Evolutionary conservation across 2,329 filamentous ascomycete genomes (phyloP).

Genomic region (Aspergillus puulaauensis): DNA sequence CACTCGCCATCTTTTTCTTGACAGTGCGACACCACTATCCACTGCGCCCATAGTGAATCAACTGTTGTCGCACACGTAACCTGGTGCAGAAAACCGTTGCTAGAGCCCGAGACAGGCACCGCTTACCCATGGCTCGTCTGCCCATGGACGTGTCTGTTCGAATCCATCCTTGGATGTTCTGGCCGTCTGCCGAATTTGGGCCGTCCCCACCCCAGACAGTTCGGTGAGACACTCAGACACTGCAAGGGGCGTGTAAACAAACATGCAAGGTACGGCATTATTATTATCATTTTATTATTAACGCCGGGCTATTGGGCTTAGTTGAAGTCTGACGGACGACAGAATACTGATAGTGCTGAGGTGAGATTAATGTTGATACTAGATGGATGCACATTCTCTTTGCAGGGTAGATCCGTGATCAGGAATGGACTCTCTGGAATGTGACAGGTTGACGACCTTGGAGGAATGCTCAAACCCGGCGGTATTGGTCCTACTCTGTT

Average conservation of each 20-base stretch:
- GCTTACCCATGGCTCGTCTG: background rate
- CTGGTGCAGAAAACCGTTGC: background rate
- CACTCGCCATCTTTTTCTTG: background rate
- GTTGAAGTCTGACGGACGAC: background rate
- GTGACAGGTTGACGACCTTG: background rate
- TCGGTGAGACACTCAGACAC: background rate
- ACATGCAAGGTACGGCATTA: slow-evolving; percentile 7
- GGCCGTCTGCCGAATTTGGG: background rate
- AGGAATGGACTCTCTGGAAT: background rate
- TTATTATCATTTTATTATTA: background rate
- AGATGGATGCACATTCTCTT: no score
- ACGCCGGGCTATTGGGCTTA: background rate
- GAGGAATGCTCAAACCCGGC: background rate
- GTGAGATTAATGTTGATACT: background rate
- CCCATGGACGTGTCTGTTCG: background rate
- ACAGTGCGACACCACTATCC: background rate
- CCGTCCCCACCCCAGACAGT: background rate
- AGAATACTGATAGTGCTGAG: background rate
- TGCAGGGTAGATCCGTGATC: background rate
- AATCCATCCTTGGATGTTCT: background rate
- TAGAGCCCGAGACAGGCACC: background rate
- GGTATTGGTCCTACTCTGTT: no score
- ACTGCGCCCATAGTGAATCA: background rate
- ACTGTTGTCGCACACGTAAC: background rate
- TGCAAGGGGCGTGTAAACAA: slow-evolving; percentile 8